Conservation (phyloP, 2,329 filamentous ascomycete genomes). For the Colletotrichum scovillei region DNA sequence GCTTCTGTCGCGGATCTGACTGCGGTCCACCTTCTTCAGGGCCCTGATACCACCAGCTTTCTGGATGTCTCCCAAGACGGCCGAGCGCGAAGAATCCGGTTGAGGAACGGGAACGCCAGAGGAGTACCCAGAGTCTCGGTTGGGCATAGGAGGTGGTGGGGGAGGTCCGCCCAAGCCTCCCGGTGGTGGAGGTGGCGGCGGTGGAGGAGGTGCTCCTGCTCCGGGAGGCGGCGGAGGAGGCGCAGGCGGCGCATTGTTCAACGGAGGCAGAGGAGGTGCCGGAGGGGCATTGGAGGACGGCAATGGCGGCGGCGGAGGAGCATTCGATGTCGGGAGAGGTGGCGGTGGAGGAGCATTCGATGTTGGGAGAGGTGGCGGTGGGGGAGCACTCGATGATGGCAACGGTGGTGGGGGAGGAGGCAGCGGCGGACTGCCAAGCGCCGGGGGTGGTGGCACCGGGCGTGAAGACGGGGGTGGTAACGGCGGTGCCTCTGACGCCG, state of each 20-base stretch:
- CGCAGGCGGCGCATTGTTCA: constrained; percentile 46
- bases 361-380: constrained; percentile 49
- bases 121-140: constrained; percentile 68
- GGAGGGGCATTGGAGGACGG: constrained; percentile 47
- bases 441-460: constrained; percentile 65
- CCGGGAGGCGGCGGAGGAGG: constrained; percentile 54
- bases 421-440: constrained; percentile 51
- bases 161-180: constrained; percentile 53
- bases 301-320: constrained; percentile 49
- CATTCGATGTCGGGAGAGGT: constrained; percentile 27
- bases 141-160: constrained; percentile 67
- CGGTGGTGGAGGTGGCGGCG: constrained; percentile 49
- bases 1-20: constrained; percentile 78
- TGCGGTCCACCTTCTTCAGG: constrained; percentile 80
- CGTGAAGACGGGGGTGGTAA: constrained; percentile 63
- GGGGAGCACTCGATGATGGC: constrained; percentile 43
- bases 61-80: constrained; percentile 78
- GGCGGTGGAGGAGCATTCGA: constrained; percentile 29
- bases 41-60: constrained; percentile 73
- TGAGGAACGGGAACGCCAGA: constrained; percentile 62
- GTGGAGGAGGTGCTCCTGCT: constrained; percentile 48
- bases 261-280: constrained; percentile 51
- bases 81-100: constrained; percentile 62
- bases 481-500: constrained; percentile 57
- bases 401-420: constrained; percentile 49